A percentile compares a stretch with the other conserved stretches of the same genome.
phyloP scores from a whole-genome alignment of 2,329 filamentous ascomycete genomes.

The Nemania sp. region DNA sequence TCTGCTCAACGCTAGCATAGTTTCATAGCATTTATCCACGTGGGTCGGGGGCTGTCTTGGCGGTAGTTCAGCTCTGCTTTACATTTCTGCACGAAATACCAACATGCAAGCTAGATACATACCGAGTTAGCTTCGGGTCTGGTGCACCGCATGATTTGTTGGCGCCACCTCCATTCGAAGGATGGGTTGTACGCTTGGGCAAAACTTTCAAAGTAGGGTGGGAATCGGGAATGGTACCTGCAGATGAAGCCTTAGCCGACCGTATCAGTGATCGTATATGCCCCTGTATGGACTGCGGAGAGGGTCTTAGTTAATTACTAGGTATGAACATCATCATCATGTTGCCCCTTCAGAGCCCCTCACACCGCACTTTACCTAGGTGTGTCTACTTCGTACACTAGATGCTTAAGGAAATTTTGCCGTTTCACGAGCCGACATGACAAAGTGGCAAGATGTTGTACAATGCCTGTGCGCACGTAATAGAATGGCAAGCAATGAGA shows the following conservation, averaged over 20 bases:
- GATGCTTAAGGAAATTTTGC: no score
- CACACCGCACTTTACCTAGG: no score
- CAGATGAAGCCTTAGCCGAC: slow-evolving; percentile 18
- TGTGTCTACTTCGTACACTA: no score
- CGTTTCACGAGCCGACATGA: no score
- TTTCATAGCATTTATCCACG: slow-evolving; percentile 17
- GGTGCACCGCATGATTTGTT: slow-evolving; percentile 14
- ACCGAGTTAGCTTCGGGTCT: not conserved
- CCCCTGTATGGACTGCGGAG: not conserved
- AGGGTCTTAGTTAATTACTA: not conserved
- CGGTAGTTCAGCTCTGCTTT: slow-evolving; percentile 16
- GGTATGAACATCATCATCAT: slow-evolving; percentile 7
- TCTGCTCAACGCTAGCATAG: slow-evolving; percentile 6
- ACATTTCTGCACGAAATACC: slow-evolving; percentile 13
- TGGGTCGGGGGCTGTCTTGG: slow-evolving; percentile 16
- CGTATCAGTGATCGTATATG: slow-evolving; percentile 7
- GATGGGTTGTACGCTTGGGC: not conserved
- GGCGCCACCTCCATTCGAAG: slow-evolving; percentile 5
- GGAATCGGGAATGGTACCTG: slow-evolving; percentile 13
- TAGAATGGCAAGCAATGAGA: no score
- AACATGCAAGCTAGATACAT: not conserved
- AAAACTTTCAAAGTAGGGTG: no score
- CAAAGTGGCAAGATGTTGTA: no score
- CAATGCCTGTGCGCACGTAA: no score
- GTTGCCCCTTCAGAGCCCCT: no score